Evolutionary conservation across 352 stramenopile genomes (phyloP), one percentile per base, ranked within the genome.

Genomic region (Phytopythium aichiense): DNA sequence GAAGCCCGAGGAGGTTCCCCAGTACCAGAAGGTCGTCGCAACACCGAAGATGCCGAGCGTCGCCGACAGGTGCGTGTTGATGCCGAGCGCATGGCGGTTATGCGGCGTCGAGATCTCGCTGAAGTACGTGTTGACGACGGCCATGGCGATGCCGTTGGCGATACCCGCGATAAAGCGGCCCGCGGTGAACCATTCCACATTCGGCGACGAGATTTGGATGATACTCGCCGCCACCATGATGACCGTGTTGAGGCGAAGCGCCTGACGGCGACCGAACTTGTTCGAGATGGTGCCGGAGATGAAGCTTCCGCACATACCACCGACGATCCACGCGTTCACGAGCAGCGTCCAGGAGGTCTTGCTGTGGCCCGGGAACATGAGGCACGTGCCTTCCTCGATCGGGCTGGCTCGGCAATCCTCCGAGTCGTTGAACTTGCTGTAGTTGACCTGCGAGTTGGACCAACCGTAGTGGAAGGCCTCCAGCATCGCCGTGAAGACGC

Each of bases 321-420:
- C 78, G n/a, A 85, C 63, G 60, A 88, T 74, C 78, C 78, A 88
- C 31, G 68, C 66, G 58, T 87, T 85, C 4, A 86, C 68, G 23
- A 83, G 63, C 16, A 73, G 73, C 18, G 66, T 81, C 81, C 81
- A 90, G 40, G 82, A 61, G 28, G 54, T 67, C 22, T 68, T 61
- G 2, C 76, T 71, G 65, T 88, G 81, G 11, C 73, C 75, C 3
- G 80, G 73, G 68, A 89, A 87, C 67, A 89, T 77, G 40, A 87
- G 50, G 66, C 79, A 89, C 28, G 72, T 82, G 56, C 72, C 75
- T 28, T 68, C 60, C 3, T 57, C 56, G 0, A 87, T 67, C 0
- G 75, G 79, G 7, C 64, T 63, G 0, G 64, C 75, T 7, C 75
- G 60, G 49, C 79, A 89, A 40, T 68, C 63, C 8, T 71, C 56